A percentile compares a stretch with the other conserved stretches of the same genome.
These are phyloP conservation scores for Fraxinus cuspidata DNA, from an alignment of 257 asterid species.

Conservation along the genomic window DNA sequence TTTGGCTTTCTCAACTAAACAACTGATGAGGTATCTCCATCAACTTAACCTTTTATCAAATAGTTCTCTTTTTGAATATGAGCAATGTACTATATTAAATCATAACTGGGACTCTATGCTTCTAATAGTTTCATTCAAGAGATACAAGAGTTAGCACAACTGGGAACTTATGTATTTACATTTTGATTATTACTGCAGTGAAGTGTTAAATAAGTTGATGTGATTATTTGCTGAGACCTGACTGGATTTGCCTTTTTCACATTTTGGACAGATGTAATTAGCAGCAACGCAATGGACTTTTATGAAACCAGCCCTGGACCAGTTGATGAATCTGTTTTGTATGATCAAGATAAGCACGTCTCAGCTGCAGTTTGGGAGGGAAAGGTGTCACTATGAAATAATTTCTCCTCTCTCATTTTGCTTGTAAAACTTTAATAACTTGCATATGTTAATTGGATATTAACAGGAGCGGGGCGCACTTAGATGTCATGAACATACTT, in stretches of 20 bases:
- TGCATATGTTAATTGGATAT: conserved; percentile 18
- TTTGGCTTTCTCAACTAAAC: not conserved
- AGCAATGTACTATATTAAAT: not conserved
- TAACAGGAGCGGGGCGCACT: conserved; percentile 92
- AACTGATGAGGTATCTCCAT: not conserved
- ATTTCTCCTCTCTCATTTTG: conserved; percentile 25
- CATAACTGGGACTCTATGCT: not conserved
- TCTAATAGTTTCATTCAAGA: not conserved
- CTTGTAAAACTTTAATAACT: conserved; percentile 8
- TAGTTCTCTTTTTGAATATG: not conserved
- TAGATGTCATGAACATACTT: conserved; percentile 97
- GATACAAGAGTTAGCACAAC: not conserved
- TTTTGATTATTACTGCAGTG: not conserved
- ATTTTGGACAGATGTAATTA: conserved; percentile 46
- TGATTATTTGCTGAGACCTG: conserved; percentile 15
- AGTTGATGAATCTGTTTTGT: conserved; percentile 66
- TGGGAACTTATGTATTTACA: not conserved
- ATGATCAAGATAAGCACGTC: conserved; percentile 96
- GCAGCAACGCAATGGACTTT: conserved; percentile 54
- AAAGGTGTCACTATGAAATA: conserved; percentile 54
- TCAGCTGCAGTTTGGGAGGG: conserved; percentile 96
- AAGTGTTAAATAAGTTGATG: conserved; percentile 5
- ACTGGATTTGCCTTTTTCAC: conserved; percentile 26
- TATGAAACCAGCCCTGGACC: conserved; percentile 85
- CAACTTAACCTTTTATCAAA: not conserved